Evolutionary conservation across 768 basidiomycete genomes (phyloP).

Genomic region (Calocera viscosa): DNA sequence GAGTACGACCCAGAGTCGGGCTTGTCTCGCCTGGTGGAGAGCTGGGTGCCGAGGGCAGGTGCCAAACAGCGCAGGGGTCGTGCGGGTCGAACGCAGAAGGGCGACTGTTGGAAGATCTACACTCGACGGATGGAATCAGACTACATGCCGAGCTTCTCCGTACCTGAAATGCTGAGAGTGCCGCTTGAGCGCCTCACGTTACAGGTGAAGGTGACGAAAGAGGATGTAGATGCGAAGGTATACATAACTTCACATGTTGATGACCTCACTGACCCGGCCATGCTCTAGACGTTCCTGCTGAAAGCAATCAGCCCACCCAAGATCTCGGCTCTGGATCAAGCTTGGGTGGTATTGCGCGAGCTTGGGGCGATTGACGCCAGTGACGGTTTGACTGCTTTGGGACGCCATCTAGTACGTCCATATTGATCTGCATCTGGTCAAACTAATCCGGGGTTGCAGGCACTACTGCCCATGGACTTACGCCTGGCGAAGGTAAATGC

Average conservation of each 20-base stretch:
- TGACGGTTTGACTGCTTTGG: slow-evolving; percentile 64
- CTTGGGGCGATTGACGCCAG: slow-evolving; percentile 61
- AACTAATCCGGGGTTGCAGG: slow-evolving; percentile 32
- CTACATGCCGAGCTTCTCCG: slow-evolving; percentile 56
- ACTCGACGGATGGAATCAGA: slow-evolving; percentile 52
- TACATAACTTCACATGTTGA: neutral
- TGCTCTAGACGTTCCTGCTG: slow-evolving; percentile 43
- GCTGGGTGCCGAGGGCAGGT: slow-evolving; percentile 65
- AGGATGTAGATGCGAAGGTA: slow-evolving; percentile 67
- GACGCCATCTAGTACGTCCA: slow-evolving; percentile 54
- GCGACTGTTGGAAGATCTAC: slow-evolving; percentile 79
- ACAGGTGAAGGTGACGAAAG: slow-evolving; percentile 66
- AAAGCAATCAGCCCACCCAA: slow-evolving; percentile 79
- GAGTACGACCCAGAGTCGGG: slow-evolving; percentile 56
- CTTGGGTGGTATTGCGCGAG: slow-evolving; percentile 59
- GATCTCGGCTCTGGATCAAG: slow-evolving; percentile 57
- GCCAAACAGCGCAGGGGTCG: slow-evolving; percentile 76
- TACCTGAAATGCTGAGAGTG: slow-evolving; percentile 79
- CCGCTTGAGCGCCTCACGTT: slow-evolving; percentile 74
- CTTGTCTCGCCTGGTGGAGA: slow-evolving; percentile 64
- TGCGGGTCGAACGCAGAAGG: slow-evolving; percentile 75
- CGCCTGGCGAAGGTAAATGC: slow-evolving; percentile 62
- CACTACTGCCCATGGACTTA: slow-evolving; percentile 76
- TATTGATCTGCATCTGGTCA: neutral
- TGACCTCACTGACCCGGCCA: neutral